Conservation (phyloP, 495 filamentous ascomycete genomes). For the Lepraria neglecta region DNA sequence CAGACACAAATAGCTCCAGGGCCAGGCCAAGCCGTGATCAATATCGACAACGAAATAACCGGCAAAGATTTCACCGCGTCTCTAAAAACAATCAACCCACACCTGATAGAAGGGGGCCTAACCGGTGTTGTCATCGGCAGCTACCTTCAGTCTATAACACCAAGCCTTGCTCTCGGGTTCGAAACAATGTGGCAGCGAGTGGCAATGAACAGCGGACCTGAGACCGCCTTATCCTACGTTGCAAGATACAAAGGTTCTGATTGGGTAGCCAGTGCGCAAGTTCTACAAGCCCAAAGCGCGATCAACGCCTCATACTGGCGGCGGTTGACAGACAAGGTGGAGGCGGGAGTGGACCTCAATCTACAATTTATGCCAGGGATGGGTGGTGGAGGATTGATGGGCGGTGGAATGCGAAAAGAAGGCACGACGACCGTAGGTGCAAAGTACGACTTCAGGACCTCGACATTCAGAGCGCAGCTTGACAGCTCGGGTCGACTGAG, state of each 20-base stretch:
- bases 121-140: constrained; percentile 93
- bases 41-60: constrained; percentile 88
- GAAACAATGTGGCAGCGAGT: constrained; percentile 91
- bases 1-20: constrained; percentile 71
- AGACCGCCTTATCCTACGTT: constrained; percentile 78
- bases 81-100: constrained; percentile 90
- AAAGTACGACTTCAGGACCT: constrained; percentile 96
- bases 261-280: constrained; percentile 83
- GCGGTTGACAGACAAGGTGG: constrained; percentile 86
- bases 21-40: constrained; percentile 68
- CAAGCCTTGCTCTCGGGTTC: constrained; percentile 77
- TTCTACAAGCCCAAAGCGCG: constrained; percentile 69
- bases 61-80: constrained; percentile 88
- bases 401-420: constrained; percentile 67
- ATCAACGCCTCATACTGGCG: constrained; percentile 94
- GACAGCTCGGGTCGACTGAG: constrained; percentile 90
- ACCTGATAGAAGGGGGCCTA: constrained; percentile 77
- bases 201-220: constrained; percentile 68
- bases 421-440: constrained; percentile 85
- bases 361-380: constrained; percentile 66
- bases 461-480: constrained; percentile 89
- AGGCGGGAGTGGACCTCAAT: constrained; percentile 92
- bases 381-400: constrained; percentile 55
- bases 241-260: constrained; percentile 82
- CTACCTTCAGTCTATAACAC: constrained; percentile 90